Percentiles rank a stretch among this genome's conserved stretches.
These are phyloP conservation scores for Chloranthus sessilifolius DNA, from an alignment of 164 flowering plant species.

Conservation along the genomic window DNA sequence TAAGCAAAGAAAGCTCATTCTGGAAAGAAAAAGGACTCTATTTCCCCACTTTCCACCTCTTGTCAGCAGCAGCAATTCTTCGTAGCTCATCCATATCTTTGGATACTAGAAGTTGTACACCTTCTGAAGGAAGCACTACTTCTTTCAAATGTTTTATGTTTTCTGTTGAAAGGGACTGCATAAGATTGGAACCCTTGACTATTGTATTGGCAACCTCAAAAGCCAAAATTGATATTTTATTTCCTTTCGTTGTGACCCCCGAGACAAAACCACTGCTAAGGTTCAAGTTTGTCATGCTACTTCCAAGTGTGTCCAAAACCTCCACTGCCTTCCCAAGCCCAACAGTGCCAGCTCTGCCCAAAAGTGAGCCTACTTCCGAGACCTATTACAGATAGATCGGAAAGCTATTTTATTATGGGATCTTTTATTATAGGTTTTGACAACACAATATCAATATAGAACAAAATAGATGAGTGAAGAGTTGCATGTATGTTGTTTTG, in stretches of 20 bases:
- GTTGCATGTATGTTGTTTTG: background rate
- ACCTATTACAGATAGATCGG: conserved; percentile 39
- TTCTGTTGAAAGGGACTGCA: conserved; percentile 80
- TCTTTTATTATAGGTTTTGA: background rate
- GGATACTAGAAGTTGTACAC: conserved; percentile 66
- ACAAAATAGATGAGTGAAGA: background rate
- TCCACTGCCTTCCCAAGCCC: conserved; percentile 91
- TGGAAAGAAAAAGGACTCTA: background rate
- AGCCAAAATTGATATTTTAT: conserved; percentile 67
- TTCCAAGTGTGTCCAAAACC: conserved; percentile 87
- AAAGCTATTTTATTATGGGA: background rate
- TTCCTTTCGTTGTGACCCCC: conserved; percentile 65
- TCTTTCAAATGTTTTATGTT: conserved; percentile 67
- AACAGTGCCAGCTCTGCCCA: conserved; percentile 79
- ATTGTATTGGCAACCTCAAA: conserved; percentile 93
- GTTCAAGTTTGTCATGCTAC: conserved; percentile 81
- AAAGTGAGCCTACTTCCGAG: conserved; percentile 67
- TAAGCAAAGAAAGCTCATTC: background rate
- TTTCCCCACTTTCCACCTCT: conserved; percentile 44
- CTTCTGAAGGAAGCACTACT: conserved; percentile 73
- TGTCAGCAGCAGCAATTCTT: conserved; percentile 82
- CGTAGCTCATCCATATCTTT: conserved; percentile 72
- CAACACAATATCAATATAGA: background rate
- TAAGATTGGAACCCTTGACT: conserved; percentile 76
- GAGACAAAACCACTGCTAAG: conserved; percentile 65